phyloP scores from a whole-genome alignment of 768 basidiomycete species.

The Russula virescens region DNA sequence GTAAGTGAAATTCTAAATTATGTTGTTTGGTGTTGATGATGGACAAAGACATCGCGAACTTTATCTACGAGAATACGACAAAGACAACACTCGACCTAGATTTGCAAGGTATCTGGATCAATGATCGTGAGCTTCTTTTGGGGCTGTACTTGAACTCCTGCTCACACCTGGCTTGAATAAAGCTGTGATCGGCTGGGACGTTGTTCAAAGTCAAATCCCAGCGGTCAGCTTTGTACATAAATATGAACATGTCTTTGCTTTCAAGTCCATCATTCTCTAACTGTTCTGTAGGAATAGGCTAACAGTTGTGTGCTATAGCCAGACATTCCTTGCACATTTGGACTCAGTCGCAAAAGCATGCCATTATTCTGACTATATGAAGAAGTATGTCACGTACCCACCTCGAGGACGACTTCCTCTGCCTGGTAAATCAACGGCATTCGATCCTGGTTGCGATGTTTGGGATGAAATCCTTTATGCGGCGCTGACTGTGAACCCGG shows the following conservation, averaged over 20 bases:
- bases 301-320: conserved; percentile 35
- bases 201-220: conserved; percentile 65
- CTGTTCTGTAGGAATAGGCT: neutral
- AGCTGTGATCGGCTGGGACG: conserved; percentile 56
- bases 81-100: conserved; percentile 43
- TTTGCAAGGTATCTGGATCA: conserved; percentile 67
- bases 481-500: conserved; percentile 59
- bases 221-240: conserved; percentile 71
- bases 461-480: conserved; percentile 63
- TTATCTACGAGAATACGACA: conserved; percentile 54
- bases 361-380: conserved; percentile 56
- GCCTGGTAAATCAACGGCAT: conserved; percentile 48
- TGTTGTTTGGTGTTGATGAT: neutral
- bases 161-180: neutral
- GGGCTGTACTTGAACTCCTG: neutral
- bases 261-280: conserved; percentile 47
- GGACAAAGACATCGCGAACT: conserved; percentile 62
- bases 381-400: conserved; percentile 60
- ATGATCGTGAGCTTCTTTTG: conserved; percentile 49
- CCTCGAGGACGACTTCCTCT: conserved; percentile 62
- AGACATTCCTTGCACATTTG: conserved; percentile 55
- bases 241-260: conserved; percentile 60
- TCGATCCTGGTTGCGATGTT: conserved; percentile 52
- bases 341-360: conserved; percentile 48
- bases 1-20: conserved; percentile 38